phyloP scores from a whole-genome alignment of 1,284 basidiomycete genomes.

The Pyrrhoderma noxium region DNA sequence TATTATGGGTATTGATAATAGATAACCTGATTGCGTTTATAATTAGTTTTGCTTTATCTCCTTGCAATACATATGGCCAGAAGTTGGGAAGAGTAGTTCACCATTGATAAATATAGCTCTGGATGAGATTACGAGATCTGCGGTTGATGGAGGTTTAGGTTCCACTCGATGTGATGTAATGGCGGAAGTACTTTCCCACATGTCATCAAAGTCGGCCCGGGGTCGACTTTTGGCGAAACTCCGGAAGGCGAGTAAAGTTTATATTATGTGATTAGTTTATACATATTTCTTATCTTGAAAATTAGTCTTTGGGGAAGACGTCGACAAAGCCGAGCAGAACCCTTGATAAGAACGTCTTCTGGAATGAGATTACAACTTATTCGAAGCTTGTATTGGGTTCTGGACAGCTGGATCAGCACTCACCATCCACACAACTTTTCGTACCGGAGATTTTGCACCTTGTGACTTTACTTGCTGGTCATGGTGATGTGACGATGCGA shows the following conservation, averaged over 20 bases:
- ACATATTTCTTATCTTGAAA: neutral
- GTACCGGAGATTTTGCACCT: constrained; percentile 79
- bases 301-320: constrained; percentile 64
- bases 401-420: constrained; percentile 58
- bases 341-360: constrained; percentile 67
- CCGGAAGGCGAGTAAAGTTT: constrained; percentile 52
- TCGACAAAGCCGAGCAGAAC: constrained; percentile 54
- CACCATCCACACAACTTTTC: constrained; percentile 66
- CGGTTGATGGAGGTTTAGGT: constrained; percentile 73
- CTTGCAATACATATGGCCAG: constrained; percentile 70
- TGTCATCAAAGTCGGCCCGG: constrained; percentile 72
- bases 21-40: constrained; percentile 15
- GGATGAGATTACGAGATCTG: constrained; percentile 72
- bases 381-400: constrained; percentile 67
- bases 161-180: constrained; percentile 70
- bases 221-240: constrained; percentile 73
- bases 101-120: constrained; percentile 63
- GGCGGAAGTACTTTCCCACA: constrained; percentile 63
- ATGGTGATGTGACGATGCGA: constrained; percentile 67
- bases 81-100: constrained; percentile 63
- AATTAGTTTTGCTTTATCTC: constrained; percentile 62
- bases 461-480: constrained; percentile 66
- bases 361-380: constrained; percentile 79
- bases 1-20: neutral
- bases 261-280: neutral